Evolutionary conservation across 257 asterid genomes (phyloP).

Genomic region (Solanum rostratum): DNA sequence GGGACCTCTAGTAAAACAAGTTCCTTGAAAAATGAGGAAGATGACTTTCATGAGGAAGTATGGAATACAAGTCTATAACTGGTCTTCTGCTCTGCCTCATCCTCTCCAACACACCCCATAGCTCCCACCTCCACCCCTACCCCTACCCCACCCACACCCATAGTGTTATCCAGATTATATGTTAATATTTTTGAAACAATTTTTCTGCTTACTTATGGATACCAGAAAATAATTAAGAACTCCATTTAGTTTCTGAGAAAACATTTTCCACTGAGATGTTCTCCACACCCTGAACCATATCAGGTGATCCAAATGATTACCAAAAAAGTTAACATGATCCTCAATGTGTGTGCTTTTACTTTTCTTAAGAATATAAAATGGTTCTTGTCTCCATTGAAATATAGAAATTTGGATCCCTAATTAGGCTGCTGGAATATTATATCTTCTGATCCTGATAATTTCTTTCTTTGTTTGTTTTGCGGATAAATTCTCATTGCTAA

Average conservation of each 20-base stretch:
- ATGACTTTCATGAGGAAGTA: background rate
- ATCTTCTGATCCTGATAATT: background rate
- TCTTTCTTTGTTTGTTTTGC: background rate
- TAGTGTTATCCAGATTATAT: background rate
- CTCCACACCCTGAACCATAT: background rate
- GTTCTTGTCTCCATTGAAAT: background rate
- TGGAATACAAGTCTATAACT: background rate
- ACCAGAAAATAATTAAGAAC: background rate
- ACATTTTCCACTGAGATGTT: background rate
- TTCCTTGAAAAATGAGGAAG: background rate
- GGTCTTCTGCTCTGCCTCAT: background rate
- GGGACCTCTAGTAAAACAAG: background rate
- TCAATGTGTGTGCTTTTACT: background rate
- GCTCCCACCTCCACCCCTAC: background rate
- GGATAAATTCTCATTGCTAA: background rate
- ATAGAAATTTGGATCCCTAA: background rate
- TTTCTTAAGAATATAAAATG: background rate
- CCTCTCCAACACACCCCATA: background rate
- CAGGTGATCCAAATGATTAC: background rate
- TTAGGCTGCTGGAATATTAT: background rate
- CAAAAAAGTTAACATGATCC: background rate
- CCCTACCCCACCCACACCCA: background rate
- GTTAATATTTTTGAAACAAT: background rate
- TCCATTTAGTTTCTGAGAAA: background rate
- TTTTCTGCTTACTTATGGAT: background rate